Evolutionary conservation across 2,329 filamentous ascomycete genomes (phyloP), one percentile per base, ranked within the genome.

Genomic region (Fonsecaea monophora): DNA sequence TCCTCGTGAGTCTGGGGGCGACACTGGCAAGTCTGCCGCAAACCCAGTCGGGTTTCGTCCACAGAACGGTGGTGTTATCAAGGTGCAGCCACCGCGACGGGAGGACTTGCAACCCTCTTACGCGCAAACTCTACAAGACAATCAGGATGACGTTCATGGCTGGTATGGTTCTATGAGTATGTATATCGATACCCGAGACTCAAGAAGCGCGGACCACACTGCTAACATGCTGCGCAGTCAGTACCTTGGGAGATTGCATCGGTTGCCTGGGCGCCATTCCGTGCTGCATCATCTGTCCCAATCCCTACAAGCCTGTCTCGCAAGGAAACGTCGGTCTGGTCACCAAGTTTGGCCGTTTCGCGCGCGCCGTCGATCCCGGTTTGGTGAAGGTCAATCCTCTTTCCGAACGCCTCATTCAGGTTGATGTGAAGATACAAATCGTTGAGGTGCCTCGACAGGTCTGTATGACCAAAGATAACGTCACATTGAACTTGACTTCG

Each of bases 401-500:
- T 62, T 94, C 91, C 75, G 95, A 99, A 84, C 87, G 85, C 66
- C 86, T 99, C 50, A 90, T 92, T 73, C 92, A 96, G 75, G 90
- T 99, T 77, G 95, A 99, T 79, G 95, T 99, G 82, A 99, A 98
- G 88, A 97, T 98, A 74, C 95, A 99, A 82, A 97, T 97, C 72
- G 92, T 96, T 78, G 81, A 99, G 84, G 95, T 99, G 30, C 94
- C 94, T 18, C 89, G 94, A 81, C 95, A 99, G 81, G 89, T 94
- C 69, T 98, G 95, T 85, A 99, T 99, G 94, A 99, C 95, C 79
- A 98, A 98, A 83, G 95, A 99, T 85, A 99, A 99, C 75, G 95
- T 98, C 70, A 96, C 92, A 54, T 85, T 99, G 50, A 90, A 94
- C 74, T 85, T 99, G 73, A 98, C 94, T 56, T 96, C 92, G 5